Conservation (phyloP, 1,139 yeast species). For the Yarrowia galli region DNA sequence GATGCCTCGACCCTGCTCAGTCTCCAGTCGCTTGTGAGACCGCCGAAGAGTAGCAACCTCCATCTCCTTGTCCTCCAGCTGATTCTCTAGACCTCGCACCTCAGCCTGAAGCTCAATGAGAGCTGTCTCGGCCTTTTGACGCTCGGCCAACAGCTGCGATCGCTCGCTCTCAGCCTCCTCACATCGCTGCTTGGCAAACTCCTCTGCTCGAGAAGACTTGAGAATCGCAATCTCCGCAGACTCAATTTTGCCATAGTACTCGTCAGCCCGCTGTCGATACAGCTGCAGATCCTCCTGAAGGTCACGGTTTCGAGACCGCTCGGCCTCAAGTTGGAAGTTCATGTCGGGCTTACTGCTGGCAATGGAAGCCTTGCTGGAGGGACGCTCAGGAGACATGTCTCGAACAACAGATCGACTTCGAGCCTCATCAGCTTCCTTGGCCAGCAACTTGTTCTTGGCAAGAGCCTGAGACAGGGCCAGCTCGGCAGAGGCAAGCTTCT, state of each 20-base stretch:
- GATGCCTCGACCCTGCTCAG: constrained; percentile 54
- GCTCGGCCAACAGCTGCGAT: constrained; percentile 63
- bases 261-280: constrained; percentile 77
- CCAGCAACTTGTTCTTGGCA: constrained; percentile 24
- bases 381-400: constrained; percentile 24
- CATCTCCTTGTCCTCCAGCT: constrained; percentile 64
- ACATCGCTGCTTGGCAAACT: constrained; percentile 62
- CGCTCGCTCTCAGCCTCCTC: constrained; percentile 63
- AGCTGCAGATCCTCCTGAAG: constrained; percentile 62
- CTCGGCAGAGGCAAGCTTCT: constrained; percentile 21
- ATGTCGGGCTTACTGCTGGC: constrained; percentile 32
- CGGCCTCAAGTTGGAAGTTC: constrained; percentile 62
- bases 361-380: not conserved
- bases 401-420: not conserved
- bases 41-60: constrained; percentile 59
- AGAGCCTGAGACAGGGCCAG: constrained; percentile 8
- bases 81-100: constrained; percentile 63
- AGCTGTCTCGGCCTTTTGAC: constrained; percentile 63
- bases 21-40: constrained; percentile 53
- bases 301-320: constrained; percentile 60
- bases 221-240: constrained; percentile 78
- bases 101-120: constrained; percentile 65
- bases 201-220: constrained; percentile 68
- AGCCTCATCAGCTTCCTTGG: constrained; percentile 17
- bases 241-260: constrained; percentile 75